Conservation (phyloP, 192 early-diverging fungal genomes). For the Oehlia diaphana region DNA sequence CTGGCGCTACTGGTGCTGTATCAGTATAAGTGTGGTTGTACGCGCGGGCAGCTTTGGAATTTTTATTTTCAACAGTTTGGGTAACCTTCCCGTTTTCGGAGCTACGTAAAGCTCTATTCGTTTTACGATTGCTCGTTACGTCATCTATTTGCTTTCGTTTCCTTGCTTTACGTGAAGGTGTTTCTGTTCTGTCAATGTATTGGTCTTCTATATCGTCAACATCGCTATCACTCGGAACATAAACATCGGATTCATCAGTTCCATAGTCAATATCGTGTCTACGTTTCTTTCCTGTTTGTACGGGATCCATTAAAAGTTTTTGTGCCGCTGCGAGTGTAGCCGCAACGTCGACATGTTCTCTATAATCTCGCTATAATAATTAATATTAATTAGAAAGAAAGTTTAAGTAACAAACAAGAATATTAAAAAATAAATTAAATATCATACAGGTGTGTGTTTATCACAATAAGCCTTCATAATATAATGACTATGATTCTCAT, state of each 20-base stretch:
- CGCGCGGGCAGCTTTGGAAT: slow-evolving; percentile 53
- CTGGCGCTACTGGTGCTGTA: slow-evolving; percentile 63
- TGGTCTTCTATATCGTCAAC: slow-evolving; percentile 16
- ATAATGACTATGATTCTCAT: slow-evolving; percentile 61
- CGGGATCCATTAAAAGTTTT: slow-evolving; percentile 25
- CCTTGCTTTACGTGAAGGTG: not conserved
- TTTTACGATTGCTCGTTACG: not conserved
- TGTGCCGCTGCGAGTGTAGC: slow-evolving; percentile 36
- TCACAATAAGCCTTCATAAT: slow-evolving; percentile 77
- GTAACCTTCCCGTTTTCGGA: not conserved
- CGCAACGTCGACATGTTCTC: slow-evolving; percentile 48
- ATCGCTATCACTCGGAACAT: slow-evolving; percentile 36
- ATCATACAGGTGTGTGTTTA: slow-evolving; percentile 76
- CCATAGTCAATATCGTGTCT: slow-evolving; percentile 32
- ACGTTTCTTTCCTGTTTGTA: slow-evolving; percentile 35
- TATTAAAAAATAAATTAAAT: not conserved
- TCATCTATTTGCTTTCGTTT: not conserved
- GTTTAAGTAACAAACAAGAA: not conserved
- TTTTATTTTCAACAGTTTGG: not conserved
- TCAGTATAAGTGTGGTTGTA: slow-evolving; percentile 64
- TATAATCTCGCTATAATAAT: slow-evolving; percentile 48
- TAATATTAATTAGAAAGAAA: not conserved
- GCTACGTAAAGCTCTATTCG: not conserved
- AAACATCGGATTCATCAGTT: slow-evolving; percentile 44
- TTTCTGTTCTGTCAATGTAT: not conserved